Base-by-base conservation (phyloP, 2,329 filamentous ascomycete species). In the Escovopsis sp. region DNA sequence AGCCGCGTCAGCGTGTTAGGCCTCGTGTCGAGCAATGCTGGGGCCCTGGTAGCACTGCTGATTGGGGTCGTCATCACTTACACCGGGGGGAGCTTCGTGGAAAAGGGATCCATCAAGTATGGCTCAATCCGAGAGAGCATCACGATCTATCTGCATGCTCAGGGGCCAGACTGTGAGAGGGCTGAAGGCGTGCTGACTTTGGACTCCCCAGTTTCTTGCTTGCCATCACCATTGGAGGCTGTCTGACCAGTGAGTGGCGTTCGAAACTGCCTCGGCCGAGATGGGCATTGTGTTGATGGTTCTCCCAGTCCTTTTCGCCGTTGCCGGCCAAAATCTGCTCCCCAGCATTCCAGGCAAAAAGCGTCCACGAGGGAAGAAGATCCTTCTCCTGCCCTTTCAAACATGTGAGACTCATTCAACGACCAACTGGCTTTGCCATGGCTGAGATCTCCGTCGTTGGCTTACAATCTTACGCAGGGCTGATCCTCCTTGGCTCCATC, bases 31-130 rank as follows among this genome's bases (percentile, higher is more conserved):
- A 39, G 47, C 36, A 50, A 50, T 32, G n/a, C 46, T 11, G 48
- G 48, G 12, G 48, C 48, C 26, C 42, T 50, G 23, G 11, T 50
- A 32, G 48, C 47, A 2, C 34, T 50, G 32, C 47, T 50, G 10
- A 49, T 50, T 19, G 48, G 48, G 5, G 48, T 50, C 10, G 45
- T 50, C 30, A 50, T 50, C 35, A 49, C 47, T 3, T 50, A 50
- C 33, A 40, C 36, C 9, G 39, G 47, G 4, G 48, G 48, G 9
- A 46, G 43, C 35, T 46, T 43, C 34, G 47, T 50, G 12, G 45
- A 38, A 33, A 44, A 50, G 30, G 48, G 47, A 26, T 50, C 49
- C 38, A 45, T 46, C 39, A 50, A 49, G 47, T 49, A 26, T 42
- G 47, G 15, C 38, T 18, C n/a, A 6, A n/a, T 6, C 10, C 4